Conservation (phyloP, 306 rosid species). For the Quercus ilex region DNA sequence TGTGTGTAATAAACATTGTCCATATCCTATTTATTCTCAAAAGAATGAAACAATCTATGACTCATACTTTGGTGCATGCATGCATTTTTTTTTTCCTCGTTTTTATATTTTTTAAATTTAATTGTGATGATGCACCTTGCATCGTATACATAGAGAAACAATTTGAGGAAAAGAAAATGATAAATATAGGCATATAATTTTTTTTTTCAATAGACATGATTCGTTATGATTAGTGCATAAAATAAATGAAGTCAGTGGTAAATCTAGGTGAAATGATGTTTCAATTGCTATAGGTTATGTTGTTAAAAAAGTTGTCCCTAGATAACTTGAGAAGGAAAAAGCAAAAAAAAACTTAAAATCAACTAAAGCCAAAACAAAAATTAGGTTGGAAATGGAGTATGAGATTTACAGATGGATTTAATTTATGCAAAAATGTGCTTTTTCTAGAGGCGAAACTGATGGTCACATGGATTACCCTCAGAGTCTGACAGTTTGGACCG, state of each 20-base stretch:
- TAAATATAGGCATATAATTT: no score
- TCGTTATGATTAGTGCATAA: no score
- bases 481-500: slow-evolving; percentile 61
- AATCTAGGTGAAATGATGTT: no score
- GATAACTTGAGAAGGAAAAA: neutral
- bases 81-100: neutral
- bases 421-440: slow-evolving; percentile 23
- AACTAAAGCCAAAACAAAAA: neutral
- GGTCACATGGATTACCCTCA: slow-evolving; percentile 60
- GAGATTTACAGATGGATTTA: slow-evolving; percentile 16
- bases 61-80: neutral
- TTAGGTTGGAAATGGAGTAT: slow-evolving; percentile 4
- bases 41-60: neutral
- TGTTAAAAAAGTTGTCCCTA: no score
- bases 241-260: no score
- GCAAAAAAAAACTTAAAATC: slow-evolving; percentile 5
- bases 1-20: no score
- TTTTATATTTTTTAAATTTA: no score
- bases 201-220: no score
- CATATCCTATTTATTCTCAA: neutral
- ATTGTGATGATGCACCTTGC: neutral
- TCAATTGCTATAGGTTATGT: no score
- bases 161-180: neutral
- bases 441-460: slow-evolving; percentile 35
- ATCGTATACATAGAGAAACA: neutral